Evolutionary conservation across 228 moss, liverwort and hornwort species (phyloP).

Genomic region (Sphagnum magellanicum): DNA sequence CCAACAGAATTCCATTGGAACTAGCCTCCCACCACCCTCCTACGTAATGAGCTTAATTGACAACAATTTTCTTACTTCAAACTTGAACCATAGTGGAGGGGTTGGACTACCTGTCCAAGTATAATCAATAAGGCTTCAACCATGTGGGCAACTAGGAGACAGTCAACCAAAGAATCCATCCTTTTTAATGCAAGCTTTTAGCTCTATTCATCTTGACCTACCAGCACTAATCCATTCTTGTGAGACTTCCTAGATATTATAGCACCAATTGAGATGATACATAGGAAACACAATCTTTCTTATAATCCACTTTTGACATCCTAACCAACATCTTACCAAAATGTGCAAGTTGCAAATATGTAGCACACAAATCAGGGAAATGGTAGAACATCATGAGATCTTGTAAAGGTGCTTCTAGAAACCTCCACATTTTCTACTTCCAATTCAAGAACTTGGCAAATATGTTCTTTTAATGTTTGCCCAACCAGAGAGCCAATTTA

Average conservation of each 20-base stretch:
- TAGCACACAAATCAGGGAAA: slow-evolving; percentile 73
- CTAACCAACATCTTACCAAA: slow-evolving; percentile 18
- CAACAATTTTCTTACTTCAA: slow-evolving; percentile 67
- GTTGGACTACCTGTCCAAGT: slow-evolving; percentile 36
- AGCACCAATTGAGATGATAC: too few relatives aligned
- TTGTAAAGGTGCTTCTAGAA: slow-evolving; percentile 45
- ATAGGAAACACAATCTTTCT: background rate
- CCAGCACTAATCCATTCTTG: slow-evolving; percentile 1
- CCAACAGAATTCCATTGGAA: slow-evolving; percentile 51
- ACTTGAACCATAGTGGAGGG: slow-evolving; percentile 70
- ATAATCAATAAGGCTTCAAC: slow-evolving; percentile 73
- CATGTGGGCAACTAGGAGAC: slow-evolving; percentile 63
- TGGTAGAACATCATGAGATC: slow-evolving; percentile 69
- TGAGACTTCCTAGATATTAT: background rate
- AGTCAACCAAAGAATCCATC: slow-evolving; percentile 37
- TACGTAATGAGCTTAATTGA: slow-evolving; percentile 47
- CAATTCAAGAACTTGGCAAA: too few relatives aligned
- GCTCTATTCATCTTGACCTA: slow-evolving; percentile 41
- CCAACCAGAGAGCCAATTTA: too few relatives aligned
- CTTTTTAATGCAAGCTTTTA: slow-evolving; percentile 35
- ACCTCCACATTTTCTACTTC: slow-evolving; percentile 8
- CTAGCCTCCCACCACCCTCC: slow-evolving; percentile 74
- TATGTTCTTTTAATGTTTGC: too few relatives aligned
- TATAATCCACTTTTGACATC: background rate
- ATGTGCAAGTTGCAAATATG: slow-evolving; percentile 59